phyloP scores from a whole-genome alignment of 2,329 filamentous ascomycete genomes.

The Aspergillus chevalieri region DNA sequence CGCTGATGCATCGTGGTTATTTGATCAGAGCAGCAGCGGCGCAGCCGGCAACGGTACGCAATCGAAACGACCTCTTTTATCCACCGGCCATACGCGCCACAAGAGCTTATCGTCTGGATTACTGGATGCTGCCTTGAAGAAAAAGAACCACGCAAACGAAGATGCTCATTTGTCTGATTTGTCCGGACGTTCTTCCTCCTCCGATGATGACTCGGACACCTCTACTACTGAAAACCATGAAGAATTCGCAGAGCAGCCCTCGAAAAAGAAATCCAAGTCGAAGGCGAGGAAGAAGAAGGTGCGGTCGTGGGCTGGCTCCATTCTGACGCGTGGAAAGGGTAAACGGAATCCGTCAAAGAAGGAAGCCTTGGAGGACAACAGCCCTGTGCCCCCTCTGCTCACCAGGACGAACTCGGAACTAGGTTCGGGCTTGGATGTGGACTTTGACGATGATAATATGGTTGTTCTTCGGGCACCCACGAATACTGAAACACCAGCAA shows the following conservation, averaged over 20 bases:
- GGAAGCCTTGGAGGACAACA: conserved; percentile 29
- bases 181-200: conserved; percentile 17
- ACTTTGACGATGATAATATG: conserved; percentile 46
- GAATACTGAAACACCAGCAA: conserved; percentile 27
- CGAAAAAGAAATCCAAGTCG: conserved; percentile 27
- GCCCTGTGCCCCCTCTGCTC: conserved; percentile 32
- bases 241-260: conserved; percentile 8
- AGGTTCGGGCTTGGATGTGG: conserved; percentile 38
- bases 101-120: conserved; percentile 27
- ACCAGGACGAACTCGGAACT: conserved; percentile 37
- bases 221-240: conserved; percentile 24
- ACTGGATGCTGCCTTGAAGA: conserved; percentile 20
- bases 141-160: conserved; percentile 11
- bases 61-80: conserved; percentile 37
- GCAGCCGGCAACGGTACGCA: conserved; percentile 12
- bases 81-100: conserved; percentile 28
- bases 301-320: conserved; percentile 54
- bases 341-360: conserved; percentile 41
- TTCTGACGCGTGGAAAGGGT: conserved; percentile 43
- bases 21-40: conserved; percentile 17
- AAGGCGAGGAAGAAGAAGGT: conserved; percentile 65
- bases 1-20: conserved; percentile 34
- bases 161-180: conserved; percentile 12
- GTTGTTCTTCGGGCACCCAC: conserved; percentile 42
- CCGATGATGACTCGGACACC: conserved; percentile 23